Evolutionary conservation across 2,329 filamentous ascomycete genomes (phyloP).

Genomic region (Cladophialophora carrionii): DNA sequence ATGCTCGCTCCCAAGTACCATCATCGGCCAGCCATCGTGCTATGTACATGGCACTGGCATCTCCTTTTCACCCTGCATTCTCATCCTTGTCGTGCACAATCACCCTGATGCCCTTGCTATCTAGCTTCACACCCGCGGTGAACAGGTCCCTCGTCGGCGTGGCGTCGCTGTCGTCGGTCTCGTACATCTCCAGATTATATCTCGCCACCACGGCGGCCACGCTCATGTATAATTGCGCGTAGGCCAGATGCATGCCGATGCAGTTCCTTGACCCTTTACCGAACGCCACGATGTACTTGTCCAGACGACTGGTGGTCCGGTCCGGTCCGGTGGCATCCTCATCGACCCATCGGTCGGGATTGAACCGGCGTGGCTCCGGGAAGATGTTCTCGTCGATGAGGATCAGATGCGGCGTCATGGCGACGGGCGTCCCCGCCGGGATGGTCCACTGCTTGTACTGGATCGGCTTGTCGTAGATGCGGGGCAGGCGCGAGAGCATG

Average conservation of each 20-base stretch:
- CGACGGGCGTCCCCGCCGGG: slow-evolving; percentile 41
- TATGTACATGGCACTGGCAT: too few species aligned
- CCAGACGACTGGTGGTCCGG: slow-evolving; percentile 24
- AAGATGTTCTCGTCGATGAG: slow-evolving; percentile 45
- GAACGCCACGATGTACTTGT: slow-evolving; percentile 47
- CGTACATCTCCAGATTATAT: slow-evolving; percentile 36
- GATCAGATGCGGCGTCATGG: slow-evolving; percentile 39
- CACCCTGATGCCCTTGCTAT: slow-evolving; percentile 39
- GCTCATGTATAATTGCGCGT: slow-evolving; percentile 40
- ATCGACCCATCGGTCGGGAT: slow-evolving; percentile 43
- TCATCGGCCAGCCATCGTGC: too few species aligned
- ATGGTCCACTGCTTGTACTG: slow-evolving; percentile 42
- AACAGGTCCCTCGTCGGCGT: slow-evolving; percentile 33
- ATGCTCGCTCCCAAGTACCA: too few species aligned
- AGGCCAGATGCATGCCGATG: slow-evolving; percentile 43
- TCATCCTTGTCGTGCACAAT: slow-evolving; percentile 32
- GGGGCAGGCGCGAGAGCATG: slow-evolving; percentile 33
- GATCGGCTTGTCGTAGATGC: slow-evolving; percentile 37
- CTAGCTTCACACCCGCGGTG: slow-evolving; percentile 37
- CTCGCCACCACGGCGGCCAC: slow-evolving; percentile 37
- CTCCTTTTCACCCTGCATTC: background rate
- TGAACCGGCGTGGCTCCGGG: slow-evolving; percentile 40
- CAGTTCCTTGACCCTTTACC: slow-evolving; percentile 44
- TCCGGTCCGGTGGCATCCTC: slow-evolving; percentile 16
- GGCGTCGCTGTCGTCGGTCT: slow-evolving; percentile 34